Evolutionary conservation across 441 rosid genomes (phyloP).

Genomic region (Euphorbia schlechtendalii): DNA sequence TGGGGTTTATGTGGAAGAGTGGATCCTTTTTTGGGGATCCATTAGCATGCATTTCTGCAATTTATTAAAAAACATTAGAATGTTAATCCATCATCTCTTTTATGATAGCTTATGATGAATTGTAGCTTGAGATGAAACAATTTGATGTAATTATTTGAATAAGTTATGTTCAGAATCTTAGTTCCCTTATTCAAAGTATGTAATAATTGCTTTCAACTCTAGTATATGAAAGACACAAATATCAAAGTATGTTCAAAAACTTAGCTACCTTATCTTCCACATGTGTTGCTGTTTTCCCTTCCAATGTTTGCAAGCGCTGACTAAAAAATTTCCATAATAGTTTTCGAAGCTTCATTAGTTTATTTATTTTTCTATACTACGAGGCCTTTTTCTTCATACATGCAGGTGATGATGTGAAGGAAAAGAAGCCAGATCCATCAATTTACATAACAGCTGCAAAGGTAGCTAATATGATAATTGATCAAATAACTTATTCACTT

Average conservation of each 20-base stretch:
- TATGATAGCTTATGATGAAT: background rate
- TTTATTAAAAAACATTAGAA: background rate
- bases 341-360: background rate
- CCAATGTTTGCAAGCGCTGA: too few relatives aligned
- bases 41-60: background rate
- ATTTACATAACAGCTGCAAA: constrained; percentile 72
- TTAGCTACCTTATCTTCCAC: too few relatives aligned
- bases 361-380: background rate
- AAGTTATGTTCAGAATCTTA: background rate
- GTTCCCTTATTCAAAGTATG: background rate
- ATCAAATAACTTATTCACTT: background rate
- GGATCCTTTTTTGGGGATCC: too few relatives aligned
- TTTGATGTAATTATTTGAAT: background rate
- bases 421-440: constrained; percentile 87
- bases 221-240: background rate
- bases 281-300: background rate
- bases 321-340: too few relatives aligned
- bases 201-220: background rate
- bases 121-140: background rate
- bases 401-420: constrained; percentile 91
- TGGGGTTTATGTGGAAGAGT: background rate
- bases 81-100: background rate
- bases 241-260: too few relatives aligned
- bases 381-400: constrained; percentile 1
- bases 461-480: constrained; percentile 29